These are phyloP conservation scores for Musa beccarii DNA, from an alignment of 176 grass and related monocot species.

Conservation along the genomic window DNA sequence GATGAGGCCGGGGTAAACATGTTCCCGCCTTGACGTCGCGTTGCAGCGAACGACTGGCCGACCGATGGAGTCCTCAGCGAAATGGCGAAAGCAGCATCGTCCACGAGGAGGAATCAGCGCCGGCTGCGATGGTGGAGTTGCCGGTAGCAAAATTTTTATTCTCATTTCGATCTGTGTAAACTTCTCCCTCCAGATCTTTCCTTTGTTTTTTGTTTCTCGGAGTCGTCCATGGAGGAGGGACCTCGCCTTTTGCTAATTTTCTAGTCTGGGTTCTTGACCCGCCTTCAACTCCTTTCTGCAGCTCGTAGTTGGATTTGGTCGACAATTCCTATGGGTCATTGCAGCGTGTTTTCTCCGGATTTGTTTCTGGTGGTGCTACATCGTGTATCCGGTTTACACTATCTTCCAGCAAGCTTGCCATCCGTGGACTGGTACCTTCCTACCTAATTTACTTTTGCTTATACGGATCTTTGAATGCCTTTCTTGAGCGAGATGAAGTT, in stretches of 20 bases:
- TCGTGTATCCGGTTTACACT: slow-evolving; percentile 53
- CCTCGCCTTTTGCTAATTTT: background rate
- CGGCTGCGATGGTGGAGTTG: background rate
- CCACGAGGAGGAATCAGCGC: slow-evolving; percentile 18
- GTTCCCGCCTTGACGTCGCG: no score
- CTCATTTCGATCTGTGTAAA: background rate
- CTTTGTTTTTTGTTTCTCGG: slow-evolving; percentile 17
- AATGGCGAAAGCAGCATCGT: slow-evolving; percentile 48
- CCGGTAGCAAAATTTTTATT: background rate
- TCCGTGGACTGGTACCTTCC: slow-evolving; percentile 60
- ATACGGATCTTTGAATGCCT: no score
- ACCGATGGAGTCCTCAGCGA: slow-evolving; percentile 32
- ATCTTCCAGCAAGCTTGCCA: slow-evolving; percentile 63
- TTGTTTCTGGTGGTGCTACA: slow-evolving; percentile 44
- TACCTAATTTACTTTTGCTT: no score
- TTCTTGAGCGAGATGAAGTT: no score
- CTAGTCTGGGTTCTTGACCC: background rate
- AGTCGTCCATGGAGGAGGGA: slow-evolving; percentile 48
- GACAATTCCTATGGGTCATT: slow-evolving; percentile 12
- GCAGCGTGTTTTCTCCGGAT: slow-evolving; percentile 58
- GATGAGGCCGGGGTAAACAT: no score
- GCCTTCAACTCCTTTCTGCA: background rate
- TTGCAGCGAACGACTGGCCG: background rate
- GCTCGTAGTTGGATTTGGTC: background rate
- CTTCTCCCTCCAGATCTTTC: no score